phyloP scores from a whole-genome alignment of 83 land plant genomes.

The Picea engelmannii region DNA sequence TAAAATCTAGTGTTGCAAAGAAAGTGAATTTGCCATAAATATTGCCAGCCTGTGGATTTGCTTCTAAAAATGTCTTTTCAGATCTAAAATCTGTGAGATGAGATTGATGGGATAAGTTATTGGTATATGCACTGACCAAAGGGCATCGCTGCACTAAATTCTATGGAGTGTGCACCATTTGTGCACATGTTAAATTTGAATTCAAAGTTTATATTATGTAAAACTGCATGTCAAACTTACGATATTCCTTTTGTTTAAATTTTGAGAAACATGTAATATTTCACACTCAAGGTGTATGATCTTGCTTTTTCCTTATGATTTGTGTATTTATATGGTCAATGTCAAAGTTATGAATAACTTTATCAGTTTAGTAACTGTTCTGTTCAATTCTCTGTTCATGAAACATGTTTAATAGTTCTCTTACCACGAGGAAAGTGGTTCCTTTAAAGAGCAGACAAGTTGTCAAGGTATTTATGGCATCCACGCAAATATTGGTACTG shows the following conservation, averaged over 20 bases:
- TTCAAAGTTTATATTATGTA: conserved; percentile 3
- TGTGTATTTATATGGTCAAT: neutral
- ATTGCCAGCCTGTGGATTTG: neutral
- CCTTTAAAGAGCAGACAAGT: neutral
- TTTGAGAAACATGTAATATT: too few relatives aligned
- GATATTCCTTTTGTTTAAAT: neutral
- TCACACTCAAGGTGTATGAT: too few relatives aligned
- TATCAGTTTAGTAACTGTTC: neutral
- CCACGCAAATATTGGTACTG: neutral
- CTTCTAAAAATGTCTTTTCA: neutral
- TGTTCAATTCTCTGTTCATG: neutral
- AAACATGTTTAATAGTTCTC: neutral
- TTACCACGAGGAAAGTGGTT: neutral
- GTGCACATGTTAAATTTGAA: neutral
- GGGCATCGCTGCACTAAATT: neutral
- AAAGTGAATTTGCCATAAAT: neutral
- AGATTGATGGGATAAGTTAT: neutral
- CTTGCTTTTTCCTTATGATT: neutral
- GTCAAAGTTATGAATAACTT: neutral
- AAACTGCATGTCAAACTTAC: neutral
- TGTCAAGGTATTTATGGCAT: neutral
- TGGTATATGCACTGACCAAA: neutral
- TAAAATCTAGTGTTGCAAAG: neutral
- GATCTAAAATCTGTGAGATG: neutral
- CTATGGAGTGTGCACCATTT: neutral